Evolutionary conservation across 1,284 basidiomycete species (phyloP), one percentile per base, ranked within the genome.

Genomic region (Tausonia pullulans): DNA sequence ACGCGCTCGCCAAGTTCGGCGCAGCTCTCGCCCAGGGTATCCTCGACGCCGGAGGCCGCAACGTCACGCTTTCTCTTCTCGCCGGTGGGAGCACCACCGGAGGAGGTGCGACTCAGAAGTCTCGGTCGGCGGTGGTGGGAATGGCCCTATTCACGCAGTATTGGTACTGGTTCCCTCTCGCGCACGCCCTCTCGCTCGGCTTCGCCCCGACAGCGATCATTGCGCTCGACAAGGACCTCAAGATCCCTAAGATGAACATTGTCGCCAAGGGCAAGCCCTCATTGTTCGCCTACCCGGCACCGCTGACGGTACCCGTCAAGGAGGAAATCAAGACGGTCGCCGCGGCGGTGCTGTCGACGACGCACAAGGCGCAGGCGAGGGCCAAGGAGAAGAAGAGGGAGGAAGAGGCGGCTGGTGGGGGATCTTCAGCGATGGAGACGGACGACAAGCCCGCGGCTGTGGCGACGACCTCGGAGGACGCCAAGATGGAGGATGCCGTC

Each of bases 121-220:
- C 96, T 75, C 93, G 91, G 70, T 88, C 83, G 64, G 90, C 93
- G 3, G 90, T 97, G 68, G 90, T 97, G 51, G 94, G 94, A 43
- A 93, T 97, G 88, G 85, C 87, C 14, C 77, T 98, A 72, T 98
- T 98, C 79, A 90, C 88, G 72, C 94, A 98, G 75, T 97, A 97
- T 78, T 98, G 94, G 94, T 97, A 97, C 75, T 98, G 94, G 94
- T 98, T 93, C 77, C 94, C 94, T 48, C 79, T 97, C 43, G 91
- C 92, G n/a, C 93, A 96, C 72, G 92, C 88, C 70, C 87, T 90
- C 14, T 88, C 87, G 71, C 79, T 98, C 69, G 87, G 92, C 1
- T 96, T 98, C 76, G 87, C 90, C 68, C 92, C 94, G 3, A 97
- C 94, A 11, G 90, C 88, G 10, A 86, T 97, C 67, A 93, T 98